phyloP scores from a whole-genome alignment of 331 rosid genomes.

The Quercus phellos region DNA sequence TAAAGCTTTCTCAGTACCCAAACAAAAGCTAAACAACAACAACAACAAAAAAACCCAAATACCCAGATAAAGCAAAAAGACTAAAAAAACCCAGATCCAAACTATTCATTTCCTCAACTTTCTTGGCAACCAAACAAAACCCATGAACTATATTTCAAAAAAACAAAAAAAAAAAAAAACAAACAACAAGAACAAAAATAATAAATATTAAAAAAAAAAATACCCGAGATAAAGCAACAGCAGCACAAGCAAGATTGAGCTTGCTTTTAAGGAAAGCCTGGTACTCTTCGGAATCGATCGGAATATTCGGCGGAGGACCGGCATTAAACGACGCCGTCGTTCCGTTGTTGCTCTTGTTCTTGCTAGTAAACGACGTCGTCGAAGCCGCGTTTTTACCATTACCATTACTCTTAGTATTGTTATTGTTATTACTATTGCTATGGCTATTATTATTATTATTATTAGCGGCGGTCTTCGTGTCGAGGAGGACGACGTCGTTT shows the following conservation, averaged over 20 bases:
- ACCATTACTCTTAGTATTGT: too few relatives aligned
- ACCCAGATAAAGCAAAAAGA: neutral
- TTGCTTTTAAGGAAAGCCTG: constrained; percentile 77
- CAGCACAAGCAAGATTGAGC: constrained; percentile 92
- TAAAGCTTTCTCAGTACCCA: neutral
- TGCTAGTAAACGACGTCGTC: neutral
- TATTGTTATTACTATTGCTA: too few relatives aligned
- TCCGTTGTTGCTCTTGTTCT: constrained; percentile 4
- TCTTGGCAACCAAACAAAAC: constrained; percentile 3
- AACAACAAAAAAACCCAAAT: neutral
- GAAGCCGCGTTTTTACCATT: neutral
- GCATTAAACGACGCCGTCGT: constrained; percentile 7
- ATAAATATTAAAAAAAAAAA: neutral
- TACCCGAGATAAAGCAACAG: constrained; percentile 77
- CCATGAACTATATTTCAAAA: neutral
- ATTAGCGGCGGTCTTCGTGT: too few relatives aligned
- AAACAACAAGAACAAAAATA: too few relatives aligned
- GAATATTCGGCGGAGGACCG: constrained; percentile 17
- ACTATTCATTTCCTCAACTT: neutral
- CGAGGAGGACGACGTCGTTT: constrained; percentile 27
- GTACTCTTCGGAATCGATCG: constrained; percentile 57
- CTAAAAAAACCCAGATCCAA: neutral
- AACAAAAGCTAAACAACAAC: neutral
- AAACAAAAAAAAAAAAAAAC: neutral
- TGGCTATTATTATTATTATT: too few relatives aligned